phyloP scores from a whole-genome alignment of 108 stramenopile species.

The Discostella pseudostelligera region DNA sequence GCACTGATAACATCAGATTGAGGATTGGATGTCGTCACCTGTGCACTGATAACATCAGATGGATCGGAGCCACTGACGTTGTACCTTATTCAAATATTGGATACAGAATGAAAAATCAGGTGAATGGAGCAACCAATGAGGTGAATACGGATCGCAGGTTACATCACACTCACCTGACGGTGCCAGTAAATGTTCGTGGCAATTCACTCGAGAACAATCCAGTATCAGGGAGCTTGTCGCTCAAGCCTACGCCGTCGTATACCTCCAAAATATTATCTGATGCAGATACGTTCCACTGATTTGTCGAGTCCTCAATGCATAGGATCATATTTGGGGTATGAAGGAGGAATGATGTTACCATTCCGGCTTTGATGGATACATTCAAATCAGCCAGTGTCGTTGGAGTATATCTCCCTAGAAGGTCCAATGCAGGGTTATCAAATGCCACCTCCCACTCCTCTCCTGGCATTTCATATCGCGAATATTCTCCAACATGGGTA shows the following conservation, averaged over 20 bases:
- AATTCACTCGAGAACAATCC: not conserved
- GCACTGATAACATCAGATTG: too few species aligned
- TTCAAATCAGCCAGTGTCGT: not conserved
- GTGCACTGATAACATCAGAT: too few species aligned
- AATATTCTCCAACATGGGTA: not conserved
- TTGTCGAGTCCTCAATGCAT: not conserved
- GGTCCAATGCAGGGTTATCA: not conserved
- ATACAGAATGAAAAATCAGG: too few species aligned
- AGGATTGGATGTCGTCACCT: too few species aligned
- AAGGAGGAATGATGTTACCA: not conserved
- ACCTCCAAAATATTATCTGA: not conserved
- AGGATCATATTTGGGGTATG: not conserved
- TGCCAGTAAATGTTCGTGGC: not conserved
- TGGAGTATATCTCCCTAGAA: not conserved
- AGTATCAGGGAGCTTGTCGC: not conserved
- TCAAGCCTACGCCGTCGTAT: not conserved
- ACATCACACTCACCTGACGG: not conserved
- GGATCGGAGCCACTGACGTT: too few species aligned
- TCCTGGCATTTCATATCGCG: not conserved
- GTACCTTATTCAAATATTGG: too few species aligned
- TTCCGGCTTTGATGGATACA: not conserved
- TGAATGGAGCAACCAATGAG: too few species aligned
- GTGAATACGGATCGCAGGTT: too few species aligned
- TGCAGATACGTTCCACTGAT: not conserved
- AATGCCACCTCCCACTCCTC: not conserved